Conservation (phyloP, 495 filamentous ascomycete genomes). For the Stereocaulon alpinum region DNA sequence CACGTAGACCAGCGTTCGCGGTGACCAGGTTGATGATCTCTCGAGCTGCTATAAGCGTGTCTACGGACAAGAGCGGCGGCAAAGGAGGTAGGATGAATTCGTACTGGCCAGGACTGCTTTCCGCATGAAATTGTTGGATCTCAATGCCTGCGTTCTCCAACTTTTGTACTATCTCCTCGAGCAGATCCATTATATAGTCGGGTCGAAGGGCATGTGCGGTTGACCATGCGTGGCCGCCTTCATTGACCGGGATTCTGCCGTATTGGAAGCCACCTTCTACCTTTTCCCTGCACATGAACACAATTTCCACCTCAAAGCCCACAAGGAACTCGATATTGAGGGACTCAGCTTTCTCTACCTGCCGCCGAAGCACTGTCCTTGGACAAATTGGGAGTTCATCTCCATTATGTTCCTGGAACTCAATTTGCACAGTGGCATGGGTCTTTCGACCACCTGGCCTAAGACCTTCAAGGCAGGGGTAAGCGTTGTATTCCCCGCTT, state of each 20-base stretch:
- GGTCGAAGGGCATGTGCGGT: slow-evolving; percentile 44
- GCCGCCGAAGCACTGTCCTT: slow-evolving; percentile 42
- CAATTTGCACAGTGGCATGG: slow-evolving; percentile 51
- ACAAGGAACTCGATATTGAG: slow-evolving; percentile 45
- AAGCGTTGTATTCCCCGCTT: slow-evolving; percentile 50
- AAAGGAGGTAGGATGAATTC: slow-evolving; percentile 65
- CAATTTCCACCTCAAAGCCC: slow-evolving; percentile 79
- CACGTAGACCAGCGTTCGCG: slow-evolving; percentile 43
- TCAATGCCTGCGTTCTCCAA: slow-evolving; percentile 53
- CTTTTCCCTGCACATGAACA: slow-evolving; percentile 44
- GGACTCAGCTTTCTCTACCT: slow-evolving; percentile 37
- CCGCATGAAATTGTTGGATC: slow-evolving; percentile 68
- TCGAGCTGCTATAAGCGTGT: slow-evolving; percentile 61
- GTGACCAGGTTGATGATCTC: slow-evolving; percentile 54
- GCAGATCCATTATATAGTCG: slow-evolving; percentile 42
- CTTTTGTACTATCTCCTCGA: slow-evolving; percentile 51
- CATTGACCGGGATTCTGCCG: slow-evolving; percentile 18
- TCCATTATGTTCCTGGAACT: slow-evolving; percentile 41
- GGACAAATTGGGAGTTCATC: slow-evolving; percentile 42
- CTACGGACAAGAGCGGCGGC: slow-evolving; percentile 57
- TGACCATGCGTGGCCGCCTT: slow-evolving; percentile 51
- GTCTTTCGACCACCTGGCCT: slow-evolving; percentile 42
- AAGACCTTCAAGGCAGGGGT: slow-evolving; percentile 51
- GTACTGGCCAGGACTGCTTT: slow-evolving; percentile 65
- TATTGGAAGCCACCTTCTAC: slow-evolving; percentile 17